These are phyloP conservation scores for Nicotiana rustica DNA, from an alignment of 305 asterid species.

Conservation along the genomic window DNA sequence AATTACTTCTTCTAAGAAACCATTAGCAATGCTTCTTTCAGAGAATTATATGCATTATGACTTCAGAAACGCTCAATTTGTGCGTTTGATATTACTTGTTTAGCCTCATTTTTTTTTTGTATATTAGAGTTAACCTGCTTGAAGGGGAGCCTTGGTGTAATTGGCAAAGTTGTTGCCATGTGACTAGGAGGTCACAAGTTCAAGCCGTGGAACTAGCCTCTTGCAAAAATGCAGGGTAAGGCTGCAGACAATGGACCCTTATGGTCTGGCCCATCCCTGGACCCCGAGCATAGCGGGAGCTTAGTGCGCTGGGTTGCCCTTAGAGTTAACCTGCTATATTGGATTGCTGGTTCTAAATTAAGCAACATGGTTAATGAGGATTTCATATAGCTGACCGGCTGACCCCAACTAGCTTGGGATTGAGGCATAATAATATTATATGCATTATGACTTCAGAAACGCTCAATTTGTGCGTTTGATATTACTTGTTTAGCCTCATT, in stretches of 20 bases:
- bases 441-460: neutral
- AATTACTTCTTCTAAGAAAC: slow-evolving; percentile 17
- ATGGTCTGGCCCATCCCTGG: too few relatives aligned
- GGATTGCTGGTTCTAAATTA: neutral
- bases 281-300: too few relatives aligned
- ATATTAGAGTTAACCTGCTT: slow-evolving; percentile 8
- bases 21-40: neutral
- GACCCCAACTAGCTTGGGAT: neutral
- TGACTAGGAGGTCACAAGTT: too few relatives aligned
- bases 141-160: too few relatives aligned
- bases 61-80: neutral
- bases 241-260: too few relatives aligned
- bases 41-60: slow-evolving; percentile 14
- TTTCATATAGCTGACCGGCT: neutral
- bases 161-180: too few relatives aligned
- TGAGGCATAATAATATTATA: neutral
- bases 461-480: neutral
- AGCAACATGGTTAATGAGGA: neutral
- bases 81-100: neutral
- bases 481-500: neutral
- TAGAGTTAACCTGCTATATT: slow-evolving; percentile 16
- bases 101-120: neutral
- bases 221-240: too few relatives aligned
- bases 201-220: too few relatives aligned
- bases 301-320: too few relatives aligned